These are phyloP conservation scores for Ceratobasidium sp. DNA, from an alignment of 1,284 basidiomycete species.

Conservation along the genomic window DNA sequence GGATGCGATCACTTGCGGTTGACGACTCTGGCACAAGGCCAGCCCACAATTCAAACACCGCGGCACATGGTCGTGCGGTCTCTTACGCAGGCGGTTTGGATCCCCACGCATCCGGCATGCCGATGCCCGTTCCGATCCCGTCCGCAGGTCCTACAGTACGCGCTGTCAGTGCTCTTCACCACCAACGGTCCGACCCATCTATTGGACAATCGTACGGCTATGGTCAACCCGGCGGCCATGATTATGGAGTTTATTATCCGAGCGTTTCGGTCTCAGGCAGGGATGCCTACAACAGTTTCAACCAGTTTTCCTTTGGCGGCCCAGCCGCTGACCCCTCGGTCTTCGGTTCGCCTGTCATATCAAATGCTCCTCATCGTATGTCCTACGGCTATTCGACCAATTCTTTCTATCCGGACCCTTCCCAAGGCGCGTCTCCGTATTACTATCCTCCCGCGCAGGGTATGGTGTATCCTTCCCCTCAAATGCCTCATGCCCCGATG, in stretches of 20 bases:
- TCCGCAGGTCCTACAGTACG: background rate
- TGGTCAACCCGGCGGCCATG: conserved; percentile 55
- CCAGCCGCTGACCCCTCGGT: conserved; percentile 62
- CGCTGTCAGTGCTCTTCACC: conserved; percentile 22
- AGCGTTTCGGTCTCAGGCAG: conserved; percentile 12
- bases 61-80: conserved; percentile 18
- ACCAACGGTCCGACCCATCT: conserved; percentile 34
- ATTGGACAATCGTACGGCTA: conserved; percentile 61
- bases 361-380: conserved; percentile 55
- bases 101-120: conserved; percentile 32
- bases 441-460: conserved; percentile 72
- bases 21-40: conserved; percentile 61
- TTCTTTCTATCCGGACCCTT: conserved; percentile 66
- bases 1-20: conserved; percentile 74
- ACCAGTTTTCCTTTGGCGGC: conserved; percentile 63
- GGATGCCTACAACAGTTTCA: conserved; percentile 20
- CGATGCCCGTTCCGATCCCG: conserved; percentile 18
- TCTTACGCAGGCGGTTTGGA: conserved; percentile 36
- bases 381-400: conserved; percentile 48
- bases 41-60: conserved; percentile 6
- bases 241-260: conserved; percentile 42
- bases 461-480: conserved; percentile 65
- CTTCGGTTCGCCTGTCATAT: conserved; percentile 63
- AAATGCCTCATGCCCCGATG: conserved; percentile 35
- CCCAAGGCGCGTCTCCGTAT: conserved; percentile 66